Evolutionary conservation across 176 grass and related monocot genomes (phyloP), one percentile per base, ranked within the genome.

Genomic region (barley (Hordeum vulgare)): DNA sequence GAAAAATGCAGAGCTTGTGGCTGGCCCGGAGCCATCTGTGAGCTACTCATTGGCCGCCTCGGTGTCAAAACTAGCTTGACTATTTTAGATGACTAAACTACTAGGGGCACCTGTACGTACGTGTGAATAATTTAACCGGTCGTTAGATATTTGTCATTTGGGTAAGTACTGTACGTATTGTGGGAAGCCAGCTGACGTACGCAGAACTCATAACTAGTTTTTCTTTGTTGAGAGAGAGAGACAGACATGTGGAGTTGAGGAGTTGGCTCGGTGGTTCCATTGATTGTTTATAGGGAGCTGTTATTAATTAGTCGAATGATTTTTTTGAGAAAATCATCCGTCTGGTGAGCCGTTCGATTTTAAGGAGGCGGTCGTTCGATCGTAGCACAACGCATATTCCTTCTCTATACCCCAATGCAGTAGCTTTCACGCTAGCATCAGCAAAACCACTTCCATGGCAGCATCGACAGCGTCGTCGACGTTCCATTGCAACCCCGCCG

Each of bases 121-220:
- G 25, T 51, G 42, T 37, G 67, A 11, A 36, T 34, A 47, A 35
- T 71, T 63, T 75, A 65, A 62, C 62, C 56, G 56, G 77, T 82
- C 51, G 23, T 82, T 17, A 42, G 21, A n/a, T 65, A 74, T 70
- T 47, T 78, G 71, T 45, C 79, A 40, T 84, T 74, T 20, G 27
- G 23, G 36, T 47, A 9, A 3, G 29, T 80, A 80, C 25, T 57
- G 33, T n/a, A n/a, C n/a, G n/a, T 53, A 42, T 51, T 8, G 9
- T n/a, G 18, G 41, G 37, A 79, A 21, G 26, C 7, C 47, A 66
- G 33, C 34, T 74, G 45, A 78, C 73, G 34, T 82, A 24, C 33
- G 23, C 71, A 27, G 18, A 44, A 26, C 34, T n/a, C n/a, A n/a
- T n/a, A n/a, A n/a, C n/a, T n/a, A 78, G 12, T 45, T 14, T 45